Evolutionary conservation across 148 eudicot genomes (phyloP).

Genomic region (Arctostaphylos glauca): DNA sequence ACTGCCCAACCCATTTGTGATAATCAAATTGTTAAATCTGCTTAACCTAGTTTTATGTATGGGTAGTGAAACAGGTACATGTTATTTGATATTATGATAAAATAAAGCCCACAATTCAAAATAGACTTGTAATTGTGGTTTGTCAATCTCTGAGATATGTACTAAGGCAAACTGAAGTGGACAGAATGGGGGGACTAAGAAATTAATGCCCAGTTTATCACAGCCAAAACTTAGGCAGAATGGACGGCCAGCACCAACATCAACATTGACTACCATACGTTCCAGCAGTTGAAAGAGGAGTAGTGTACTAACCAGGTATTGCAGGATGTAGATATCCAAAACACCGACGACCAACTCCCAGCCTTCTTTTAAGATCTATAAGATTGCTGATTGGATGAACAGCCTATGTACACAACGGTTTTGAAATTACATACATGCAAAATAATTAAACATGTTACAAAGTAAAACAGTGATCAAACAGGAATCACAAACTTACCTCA

Average conservation of each 20-base stretch:
- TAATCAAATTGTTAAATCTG: slow-evolving; percentile 8
- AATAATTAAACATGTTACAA: slow-evolving; percentile 9
- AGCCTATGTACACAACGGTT: slow-evolving; percentile 56
- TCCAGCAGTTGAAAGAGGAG: slow-evolving; percentile 8
- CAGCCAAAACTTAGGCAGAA: not conserved
- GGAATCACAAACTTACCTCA: slow-evolving; percentile 52
- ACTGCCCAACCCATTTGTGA: not conserved
- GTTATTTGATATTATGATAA: not conserved
- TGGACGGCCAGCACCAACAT: not conserved
- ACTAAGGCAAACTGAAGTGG: not conserved
- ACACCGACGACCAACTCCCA: slow-evolving; percentile 91
- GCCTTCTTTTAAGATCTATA: slow-evolving; percentile 89
- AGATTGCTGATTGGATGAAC: slow-evolving; percentile 97
- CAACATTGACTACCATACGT: not conserved
- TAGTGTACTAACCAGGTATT: slow-evolving; percentile 81
- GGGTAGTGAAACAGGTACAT: no score
- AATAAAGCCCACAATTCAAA: not conserved
- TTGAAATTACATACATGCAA: slow-evolving; percentile 22
- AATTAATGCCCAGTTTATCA: not conserved
- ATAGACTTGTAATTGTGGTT: not conserved
- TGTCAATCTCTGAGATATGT: not conserved
- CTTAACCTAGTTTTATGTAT: not conserved
- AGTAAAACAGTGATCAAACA: not conserved
- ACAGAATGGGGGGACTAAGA: not conserved
- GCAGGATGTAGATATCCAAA: slow-evolving; percentile 96